These are phyloP conservation scores for Ogataea nitratoaversa DNA, from an alignment of 805 yeast species.

Conservation along the genomic window DNA sequence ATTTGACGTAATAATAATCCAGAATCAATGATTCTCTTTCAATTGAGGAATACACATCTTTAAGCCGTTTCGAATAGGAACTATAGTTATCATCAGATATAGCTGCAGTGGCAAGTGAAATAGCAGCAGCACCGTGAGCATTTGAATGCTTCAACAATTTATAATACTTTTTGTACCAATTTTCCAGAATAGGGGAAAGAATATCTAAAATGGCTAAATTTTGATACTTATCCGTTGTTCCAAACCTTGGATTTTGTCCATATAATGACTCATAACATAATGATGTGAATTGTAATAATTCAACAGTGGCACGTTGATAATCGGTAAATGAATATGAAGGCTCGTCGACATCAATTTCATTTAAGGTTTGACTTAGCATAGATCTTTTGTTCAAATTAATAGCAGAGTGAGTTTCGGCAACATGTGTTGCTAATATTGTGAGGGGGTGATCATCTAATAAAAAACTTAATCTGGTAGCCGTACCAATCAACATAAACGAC, in stretches of 20 bases:
- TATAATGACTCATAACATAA: constrained; percentile 83
- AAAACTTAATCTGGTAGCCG: constrained; percentile 81
- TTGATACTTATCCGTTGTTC: constrained; percentile 52
- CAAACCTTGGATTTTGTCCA: constrained; percentile 54
- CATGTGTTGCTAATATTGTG: constrained; percentile 77
- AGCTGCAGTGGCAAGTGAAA: neutral
- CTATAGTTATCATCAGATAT: constrained; percentile 19
- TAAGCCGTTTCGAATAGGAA: constrained; percentile 33
- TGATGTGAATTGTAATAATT: constrained; percentile 70
- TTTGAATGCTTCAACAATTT: constrained; percentile 48
- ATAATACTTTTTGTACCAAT: constrained; percentile 69
- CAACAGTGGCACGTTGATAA: constrained; percentile 73
- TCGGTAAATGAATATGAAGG: constrained; percentile 47
- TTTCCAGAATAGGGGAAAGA: constrained; percentile 69
- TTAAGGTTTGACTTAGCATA: constrained; percentile 67
- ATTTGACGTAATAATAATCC: constrained; percentile 79
- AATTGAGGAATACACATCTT: constrained; percentile 39
- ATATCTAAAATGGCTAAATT: constrained; percentile 68
- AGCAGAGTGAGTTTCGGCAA: constrained; percentile 78
- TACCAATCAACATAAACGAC: constrained; percentile 93
- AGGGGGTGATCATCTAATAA: constrained; percentile 69
- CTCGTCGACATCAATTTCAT: constrained; percentile 52
- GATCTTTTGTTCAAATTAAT: constrained; percentile 76
- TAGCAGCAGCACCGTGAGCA: constrained; percentile 26
- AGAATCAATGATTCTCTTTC: constrained; percentile 71